These are phyloP conservation scores for Globisporangium lucens DNA, from an alignment of 352 stramenopile species.

Conservation along the genomic window DNA sequence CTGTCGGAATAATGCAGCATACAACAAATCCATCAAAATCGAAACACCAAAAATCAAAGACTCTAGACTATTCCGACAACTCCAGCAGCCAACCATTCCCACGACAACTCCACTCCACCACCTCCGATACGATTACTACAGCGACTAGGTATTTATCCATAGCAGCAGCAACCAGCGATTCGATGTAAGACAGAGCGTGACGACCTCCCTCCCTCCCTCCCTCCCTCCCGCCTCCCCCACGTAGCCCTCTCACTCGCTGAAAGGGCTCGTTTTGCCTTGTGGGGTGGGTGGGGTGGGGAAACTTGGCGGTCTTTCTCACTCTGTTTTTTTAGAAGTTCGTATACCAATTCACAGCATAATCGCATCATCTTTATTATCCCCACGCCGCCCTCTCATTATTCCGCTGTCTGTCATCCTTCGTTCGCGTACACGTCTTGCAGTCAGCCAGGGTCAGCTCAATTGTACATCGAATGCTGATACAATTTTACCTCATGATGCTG, in stretches of 20 bases:
- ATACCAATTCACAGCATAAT: slow-evolving; percentile 3
- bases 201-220: background rate
- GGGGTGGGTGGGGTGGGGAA: background rate
- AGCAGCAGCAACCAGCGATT: background rate
- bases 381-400: background rate
- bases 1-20: slow-evolving; percentile 55
- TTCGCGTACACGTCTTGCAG: background rate
- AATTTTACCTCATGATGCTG: background rate
- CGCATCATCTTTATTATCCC: slow-evolving; percentile 1
- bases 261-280: slow-evolving; percentile 1
- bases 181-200: background rate
- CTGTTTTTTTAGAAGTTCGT: slow-evolving; percentile 6
- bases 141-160: slow-evolving; percentile 12
- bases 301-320: background rate
- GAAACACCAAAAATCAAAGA: slow-evolving; percentile 7
- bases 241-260: background rate
- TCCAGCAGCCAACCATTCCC: background rate
- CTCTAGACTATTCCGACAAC: slow-evolving; percentile 5
- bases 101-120: background rate
- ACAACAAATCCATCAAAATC: background rate
- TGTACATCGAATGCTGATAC: background rate
- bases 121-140: slow-evolving; percentile 9
- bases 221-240: background rate
- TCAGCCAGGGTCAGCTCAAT: background rate
- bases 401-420: background rate